These are phyloP conservation scores for Suillus clintonianus DNA, from an alignment of 768 basidiomycete genomes.

Conservation along the genomic window DNA sequence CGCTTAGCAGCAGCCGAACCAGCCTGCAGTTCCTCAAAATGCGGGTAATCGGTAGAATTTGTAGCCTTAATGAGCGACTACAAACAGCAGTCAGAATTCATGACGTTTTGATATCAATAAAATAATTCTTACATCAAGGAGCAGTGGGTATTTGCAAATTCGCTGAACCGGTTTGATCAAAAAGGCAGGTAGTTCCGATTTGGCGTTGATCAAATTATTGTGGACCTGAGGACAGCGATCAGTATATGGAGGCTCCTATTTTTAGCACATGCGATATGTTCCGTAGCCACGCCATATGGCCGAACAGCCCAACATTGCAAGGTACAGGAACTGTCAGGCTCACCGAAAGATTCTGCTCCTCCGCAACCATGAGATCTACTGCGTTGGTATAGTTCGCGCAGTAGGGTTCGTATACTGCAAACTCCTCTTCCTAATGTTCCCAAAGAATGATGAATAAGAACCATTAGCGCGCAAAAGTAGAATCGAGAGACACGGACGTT, in stretches of 20 bases:
- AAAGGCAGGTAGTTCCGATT: slow-evolving; percentile 92
- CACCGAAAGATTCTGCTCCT: slow-evolving; percentile 85
- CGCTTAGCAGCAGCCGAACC: slow-evolving; percentile 89
- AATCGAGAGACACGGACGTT: slow-evolving; percentile 58
- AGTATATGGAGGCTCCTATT: slow-evolving; percentile 22
- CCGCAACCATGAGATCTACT: slow-evolving; percentile 78
- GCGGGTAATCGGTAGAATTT: slow-evolving; percentile 59
- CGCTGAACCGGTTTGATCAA: slow-evolving; percentile 98
- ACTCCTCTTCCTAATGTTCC: slow-evolving; percentile 89
- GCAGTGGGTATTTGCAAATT: slow-evolving; percentile 96
- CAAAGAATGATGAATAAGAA: slow-evolving; percentile 6
- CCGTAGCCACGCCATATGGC: slow-evolving; percentile 29
- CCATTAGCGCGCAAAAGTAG: slow-evolving; percentile 22
- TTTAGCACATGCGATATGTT: slow-evolving; percentile 12
- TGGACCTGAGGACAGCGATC: slow-evolving; percentile 51
- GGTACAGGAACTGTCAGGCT: slow-evolving; percentile 34
- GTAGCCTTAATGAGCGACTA: slow-evolving; percentile 80
- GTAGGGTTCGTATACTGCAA: slow-evolving; percentile 95
- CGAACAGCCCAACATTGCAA: not conserved
- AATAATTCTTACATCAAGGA: slow-evolving; percentile 72
- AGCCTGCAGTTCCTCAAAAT: slow-evolving; percentile 78
- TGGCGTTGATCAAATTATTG: slow-evolving; percentile 84
- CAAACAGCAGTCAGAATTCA: slow-evolving; percentile 10
- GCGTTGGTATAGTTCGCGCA: slow-evolving; percentile 94
- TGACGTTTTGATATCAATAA: slow-evolving; percentile 14